Conservation (phyloP, 768 basidiomycete genomes). For the Lactarius sp. region DNA sequence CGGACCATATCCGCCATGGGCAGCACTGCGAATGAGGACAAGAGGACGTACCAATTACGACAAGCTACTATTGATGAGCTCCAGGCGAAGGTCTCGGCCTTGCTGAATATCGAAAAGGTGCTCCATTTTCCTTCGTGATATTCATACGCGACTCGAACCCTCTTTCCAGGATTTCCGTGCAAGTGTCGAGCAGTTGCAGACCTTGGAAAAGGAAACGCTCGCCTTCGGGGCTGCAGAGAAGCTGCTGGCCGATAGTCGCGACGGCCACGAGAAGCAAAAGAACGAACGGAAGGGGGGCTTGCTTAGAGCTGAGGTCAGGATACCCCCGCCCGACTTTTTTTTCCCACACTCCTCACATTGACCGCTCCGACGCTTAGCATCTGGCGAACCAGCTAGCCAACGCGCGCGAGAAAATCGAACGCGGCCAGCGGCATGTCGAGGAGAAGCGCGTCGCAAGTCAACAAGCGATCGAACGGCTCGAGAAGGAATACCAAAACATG, state of each 20-base stretch:
- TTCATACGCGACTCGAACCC: conserved; percentile 8
- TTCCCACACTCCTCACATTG: background rate
- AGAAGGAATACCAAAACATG: conserved; percentile 78
- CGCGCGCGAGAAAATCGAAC: conserved; percentile 76
- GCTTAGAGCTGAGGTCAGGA: conserved; percentile 54
- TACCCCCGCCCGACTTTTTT: background rate
- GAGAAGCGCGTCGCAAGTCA: conserved; percentile 74
- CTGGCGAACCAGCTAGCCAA: conserved; percentile 75
- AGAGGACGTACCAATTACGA: conserved; percentile 54
- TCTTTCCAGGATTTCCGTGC: conserved; percentile 56
- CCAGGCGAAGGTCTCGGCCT: conserved; percentile 63
- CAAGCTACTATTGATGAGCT: conserved; percentile 77
- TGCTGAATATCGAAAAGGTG: conserved; percentile 75
- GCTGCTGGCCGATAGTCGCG: conserved; percentile 61
- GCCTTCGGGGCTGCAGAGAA: conserved; percentile 62
- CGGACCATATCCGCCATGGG: conserved; percentile 78
- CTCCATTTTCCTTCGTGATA: conserved; percentile 14
- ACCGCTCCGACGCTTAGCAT: conserved; percentile 45
- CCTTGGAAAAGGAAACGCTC: conserved; percentile 61
- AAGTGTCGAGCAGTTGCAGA: conserved; percentile 72
- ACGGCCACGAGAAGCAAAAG: conserved; percentile 63
- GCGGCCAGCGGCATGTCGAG: conserved; percentile 72
- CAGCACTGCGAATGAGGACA: conserved; percentile 61
- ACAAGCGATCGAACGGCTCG: conserved; percentile 67
- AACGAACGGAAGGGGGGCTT: conserved; percentile 70